Evolutionary conservation across 768 basidiomycete genomes (phyloP).

Genomic region (Pleurotus eryngii): DNA sequence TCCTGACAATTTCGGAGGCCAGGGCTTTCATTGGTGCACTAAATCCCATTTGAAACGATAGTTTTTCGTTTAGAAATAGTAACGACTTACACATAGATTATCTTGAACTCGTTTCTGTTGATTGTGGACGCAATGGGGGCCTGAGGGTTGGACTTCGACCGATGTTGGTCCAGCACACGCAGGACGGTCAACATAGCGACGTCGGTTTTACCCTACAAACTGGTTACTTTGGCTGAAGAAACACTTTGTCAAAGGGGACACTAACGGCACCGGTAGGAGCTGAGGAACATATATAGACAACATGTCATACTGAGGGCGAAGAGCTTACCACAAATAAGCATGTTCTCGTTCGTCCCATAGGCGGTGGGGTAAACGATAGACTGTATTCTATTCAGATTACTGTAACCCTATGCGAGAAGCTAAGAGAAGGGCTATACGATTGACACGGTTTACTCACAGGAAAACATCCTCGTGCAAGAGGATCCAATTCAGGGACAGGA

Average conservation of each 20-base stretch:
- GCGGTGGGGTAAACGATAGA: constrained; percentile 93
- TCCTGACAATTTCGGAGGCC: constrained; percentile 92
- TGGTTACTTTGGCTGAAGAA: neutral
- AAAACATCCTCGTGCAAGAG: constrained; percentile 78
- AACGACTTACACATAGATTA: constrained; percentile 85
- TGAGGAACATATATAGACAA: constrained; percentile 23
- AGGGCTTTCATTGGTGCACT: constrained; percentile 99
- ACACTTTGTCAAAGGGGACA: constrained; percentile 5
- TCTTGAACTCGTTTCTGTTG: constrained; percentile 76
- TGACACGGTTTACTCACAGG: constrained; percentile 45
- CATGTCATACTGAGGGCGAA: neutral
- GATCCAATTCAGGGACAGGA: constrained; percentile 68
- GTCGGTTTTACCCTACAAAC: constrained; percentile 91
- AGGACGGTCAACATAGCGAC: constrained; percentile 93
- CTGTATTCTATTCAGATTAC: constrained; percentile 87
- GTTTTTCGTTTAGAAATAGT: neutral
- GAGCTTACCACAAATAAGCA: constrained; percentile 82
- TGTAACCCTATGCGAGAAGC: constrained; percentile 64
- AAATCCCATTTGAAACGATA: constrained; percentile 1
- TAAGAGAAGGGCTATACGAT: neutral
- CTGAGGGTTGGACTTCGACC: constrained; percentile 22
- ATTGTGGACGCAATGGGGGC: constrained; percentile 48
- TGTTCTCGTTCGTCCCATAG: constrained; percentile 93
- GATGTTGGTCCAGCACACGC: constrained; percentile 78
- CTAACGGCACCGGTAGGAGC: constrained; percentile 97